These are phyloP conservation scores for Fraxinus sp. DNA, from an alignment of 305 asterid genomes.

Conservation along the genomic window DNA sequence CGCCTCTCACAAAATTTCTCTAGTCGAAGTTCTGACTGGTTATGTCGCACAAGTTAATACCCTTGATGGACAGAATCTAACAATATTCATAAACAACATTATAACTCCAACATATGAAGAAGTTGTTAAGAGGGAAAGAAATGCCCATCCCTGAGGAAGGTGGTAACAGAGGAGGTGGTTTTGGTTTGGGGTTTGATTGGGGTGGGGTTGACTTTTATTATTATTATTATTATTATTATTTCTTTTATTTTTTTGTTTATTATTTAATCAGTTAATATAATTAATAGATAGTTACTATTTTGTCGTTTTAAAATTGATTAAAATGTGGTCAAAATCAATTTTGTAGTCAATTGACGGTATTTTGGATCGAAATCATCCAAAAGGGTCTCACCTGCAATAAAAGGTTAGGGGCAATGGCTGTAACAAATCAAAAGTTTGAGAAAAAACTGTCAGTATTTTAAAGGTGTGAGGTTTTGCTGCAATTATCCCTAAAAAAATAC, in stretches of 20 bases:
- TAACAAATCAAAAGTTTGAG: no score
- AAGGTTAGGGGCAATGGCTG: not conserved
- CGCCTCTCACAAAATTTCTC: conserved; percentile 60
- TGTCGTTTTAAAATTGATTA: not conserved
- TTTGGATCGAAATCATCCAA: no score
- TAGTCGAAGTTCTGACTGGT: conserved; percentile 43
- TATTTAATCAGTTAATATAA: no score
- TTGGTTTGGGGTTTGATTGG: not conserved
- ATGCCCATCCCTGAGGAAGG: not conserved
- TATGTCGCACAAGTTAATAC: conserved; percentile 33
- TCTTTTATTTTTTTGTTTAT: no score
- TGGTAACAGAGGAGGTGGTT: not conserved
- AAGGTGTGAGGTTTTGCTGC: not conserved
- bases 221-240: no score
- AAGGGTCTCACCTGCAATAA: not conserved
- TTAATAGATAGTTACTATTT: no score
- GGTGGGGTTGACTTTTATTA: not conserved
- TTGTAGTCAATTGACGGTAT: not conserved
- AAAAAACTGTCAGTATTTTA: not conserved
- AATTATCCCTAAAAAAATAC: not conserved
- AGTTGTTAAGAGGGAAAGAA: not conserved
- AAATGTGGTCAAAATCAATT: not conserved
- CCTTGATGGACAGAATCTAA: not conserved
- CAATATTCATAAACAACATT: not conserved
- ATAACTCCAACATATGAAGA: not conserved